A percentile compares a stretch with the other conserved stretches of the same genome.
Conservation (phyloP, 257 asterid species). For the Sherardia arvensis region DNA sequence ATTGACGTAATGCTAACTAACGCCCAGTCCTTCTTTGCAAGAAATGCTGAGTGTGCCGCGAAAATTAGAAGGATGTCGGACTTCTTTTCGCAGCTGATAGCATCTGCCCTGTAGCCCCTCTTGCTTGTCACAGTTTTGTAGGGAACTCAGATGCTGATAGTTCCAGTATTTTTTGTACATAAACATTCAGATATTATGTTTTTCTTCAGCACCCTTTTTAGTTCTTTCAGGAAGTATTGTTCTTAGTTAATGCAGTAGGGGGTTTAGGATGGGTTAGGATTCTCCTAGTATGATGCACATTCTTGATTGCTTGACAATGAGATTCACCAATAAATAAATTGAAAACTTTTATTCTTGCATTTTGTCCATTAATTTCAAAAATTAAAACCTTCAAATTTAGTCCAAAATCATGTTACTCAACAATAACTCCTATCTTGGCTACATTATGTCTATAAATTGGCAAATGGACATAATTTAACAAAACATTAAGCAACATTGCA, state of each 20-base stretch:
- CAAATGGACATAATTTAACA: no score
- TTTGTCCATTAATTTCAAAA: no score
- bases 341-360: no score
- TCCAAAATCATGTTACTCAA: neutral
- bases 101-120: constrained; percentile 31
- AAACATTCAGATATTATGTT: neutral
- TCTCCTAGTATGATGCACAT: neutral
- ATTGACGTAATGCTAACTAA: constrained; percentile 50
- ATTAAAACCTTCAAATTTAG: no score
- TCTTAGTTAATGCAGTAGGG: neutral
- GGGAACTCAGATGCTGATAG: constrained; percentile 27
- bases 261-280: neutral
- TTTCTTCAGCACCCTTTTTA: neutral
- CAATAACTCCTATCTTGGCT: neutral
- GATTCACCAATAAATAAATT: neutral
- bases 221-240: neutral
- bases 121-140: constrained; percentile 48
- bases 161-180: constrained; percentile 16
- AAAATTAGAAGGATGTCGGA: constrained; percentile 53
- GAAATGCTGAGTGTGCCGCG: constrained; percentile 34
- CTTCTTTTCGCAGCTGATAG: constrained; percentile 37
- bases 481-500: no score
- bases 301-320: neutral
- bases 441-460: neutral
- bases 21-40: constrained; percentile 46